Evolutionary conservation across 1,284 basidiomycete genomes (phyloP).

Genomic region (Sanghuangporus sanghuang): DNA sequence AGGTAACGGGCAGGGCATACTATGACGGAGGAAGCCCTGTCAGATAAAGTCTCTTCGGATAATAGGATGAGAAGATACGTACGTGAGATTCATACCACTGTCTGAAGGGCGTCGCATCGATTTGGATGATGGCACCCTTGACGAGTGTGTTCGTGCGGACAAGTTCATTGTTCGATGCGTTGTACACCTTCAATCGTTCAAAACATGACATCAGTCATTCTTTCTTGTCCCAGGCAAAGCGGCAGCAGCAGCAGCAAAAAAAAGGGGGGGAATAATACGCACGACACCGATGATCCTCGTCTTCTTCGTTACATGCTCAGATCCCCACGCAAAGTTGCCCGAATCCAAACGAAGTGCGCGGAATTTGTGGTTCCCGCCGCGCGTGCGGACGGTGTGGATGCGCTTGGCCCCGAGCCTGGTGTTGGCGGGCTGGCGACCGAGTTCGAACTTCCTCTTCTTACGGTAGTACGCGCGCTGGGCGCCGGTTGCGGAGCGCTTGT

Average conservation of each 20-base stretch:
- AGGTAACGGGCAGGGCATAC: conserved; percentile 90
- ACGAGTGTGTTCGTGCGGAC: conserved; percentile 98
- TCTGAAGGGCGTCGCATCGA: conserved; percentile 95
- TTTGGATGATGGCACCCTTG: conserved; percentile 90
- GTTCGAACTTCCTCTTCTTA: conserved; percentile 99
- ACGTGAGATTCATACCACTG: conserved; percentile 98
- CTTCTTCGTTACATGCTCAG: conserved; percentile 88
- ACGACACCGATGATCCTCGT: conserved; percentile 93
- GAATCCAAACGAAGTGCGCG: conserved; percentile 90
- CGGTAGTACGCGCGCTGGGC: conserved; percentile 94
- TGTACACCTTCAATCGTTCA: conserved; percentile 72
- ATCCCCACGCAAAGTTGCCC: conserved; percentile 97
- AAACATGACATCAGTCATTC: neutral
- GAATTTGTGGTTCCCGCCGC: conserved; percentile 91
- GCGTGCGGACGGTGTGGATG: conserved; percentile 87
- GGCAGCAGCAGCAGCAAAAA: neutral
- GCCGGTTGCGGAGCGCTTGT: conserved; percentile 91
- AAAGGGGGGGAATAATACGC: conserved; percentile 29
- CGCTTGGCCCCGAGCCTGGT: conserved; percentile 94
- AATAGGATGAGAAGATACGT: conserved; percentile 31
- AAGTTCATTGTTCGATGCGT: conserved; percentile 97
- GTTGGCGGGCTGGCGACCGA: conserved; percentile 92
- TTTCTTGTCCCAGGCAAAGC: neutral
- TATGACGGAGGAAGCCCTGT: conserved; percentile 26
- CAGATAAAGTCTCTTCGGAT: conserved; percentile 4